Base-by-base conservation (phyloP, 1,284 basidiomycete species). In the Anthracocystis panici-leucophaei region DNA sequence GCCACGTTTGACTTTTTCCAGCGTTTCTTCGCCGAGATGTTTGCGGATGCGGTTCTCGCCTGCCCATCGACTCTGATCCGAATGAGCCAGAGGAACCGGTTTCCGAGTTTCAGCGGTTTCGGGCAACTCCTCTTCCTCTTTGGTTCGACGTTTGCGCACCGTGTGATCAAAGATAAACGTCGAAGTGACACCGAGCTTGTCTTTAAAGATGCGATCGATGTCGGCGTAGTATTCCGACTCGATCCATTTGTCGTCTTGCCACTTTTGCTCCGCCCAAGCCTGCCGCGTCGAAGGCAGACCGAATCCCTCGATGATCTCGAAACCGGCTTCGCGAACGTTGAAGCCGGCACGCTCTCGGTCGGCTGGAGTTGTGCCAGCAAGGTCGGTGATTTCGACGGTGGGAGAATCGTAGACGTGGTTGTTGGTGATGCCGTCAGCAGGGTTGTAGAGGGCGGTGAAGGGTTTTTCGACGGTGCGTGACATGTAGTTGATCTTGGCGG, bases 111-210 rank as follows among this genome's bases (percentile, higher is more conserved):
- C 49, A 6, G 79, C 64, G 3, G 61, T 65, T 46, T 79, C 75
- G 25, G 78, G 75, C 16, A 74, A 42, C 27, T 70, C 50, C 29
- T 72, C 45, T 3, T 65, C 49, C n/a, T 74, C 65, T 41, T 61
- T 66, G 12, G 71, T 25, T 12, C 77, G 54, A 45, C 78, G 63
- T 52, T 79, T 81, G 16, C 79, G 46, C 9, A 81, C 57, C 16
- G 79, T 81, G 62, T 81, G 75, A 51, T 81, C 79, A 45, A 81
- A 81, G 57, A 81, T 61, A 33, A 74, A 81, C 5, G 79, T 81
- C 5, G 62, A 65, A 2, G 70, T 73, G 20, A 75, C 79, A 25
- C 77, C 77, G 16, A 79, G 55, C 40, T 74, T 45, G n/a, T 68
- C 49, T 58, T 81, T 81, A 45, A 81, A 63, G 8, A 81, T 57